Percentiles rank a stretch among this genome's conserved stretches.
Evolutionary conservation across 768 basidiomycete species (phyloP).

Genomic region (Amanita molliuscula): DNA sequence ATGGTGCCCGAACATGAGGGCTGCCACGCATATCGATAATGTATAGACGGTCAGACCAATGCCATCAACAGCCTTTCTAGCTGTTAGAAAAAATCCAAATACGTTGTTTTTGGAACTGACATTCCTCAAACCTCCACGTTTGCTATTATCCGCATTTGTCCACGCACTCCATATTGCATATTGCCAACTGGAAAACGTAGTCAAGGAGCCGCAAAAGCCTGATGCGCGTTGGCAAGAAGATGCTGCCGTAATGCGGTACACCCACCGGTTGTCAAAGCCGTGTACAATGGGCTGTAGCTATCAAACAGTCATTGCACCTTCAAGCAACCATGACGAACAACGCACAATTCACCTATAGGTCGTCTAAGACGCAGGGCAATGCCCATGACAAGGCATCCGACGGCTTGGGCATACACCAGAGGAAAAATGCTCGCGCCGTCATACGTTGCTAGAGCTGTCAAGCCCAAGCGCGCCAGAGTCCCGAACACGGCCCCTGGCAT

Average conservation of each 20-base stretch:
- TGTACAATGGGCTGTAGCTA: constrained; percentile 86
- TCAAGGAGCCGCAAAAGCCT: constrained; percentile 95
- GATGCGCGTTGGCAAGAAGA: neutral
- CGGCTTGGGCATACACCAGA: constrained; percentile 75
- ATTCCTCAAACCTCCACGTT: neutral
- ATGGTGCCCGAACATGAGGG: constrained; percentile 65
- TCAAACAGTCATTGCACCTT: neutral
- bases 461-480: constrained; percentile 71
- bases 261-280: constrained; percentile 75
- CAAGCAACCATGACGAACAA: neutral
- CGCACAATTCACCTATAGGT: constrained; percentile 69
- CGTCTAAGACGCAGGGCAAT: constrained; percentile 59
- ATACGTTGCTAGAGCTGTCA: constrained; percentile 65
- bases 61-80: constrained; percentile 73
- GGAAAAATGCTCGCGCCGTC: constrained; percentile 70
- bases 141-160: constrained; percentile 40
- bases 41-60: constrained; percentile 75
- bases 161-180: constrained; percentile 80
- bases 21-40: constrained; percentile 63
- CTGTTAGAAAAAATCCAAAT: neutral
- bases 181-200: constrained; percentile 97
- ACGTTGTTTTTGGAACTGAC: constrained; percentile 4
- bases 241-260: neutral
- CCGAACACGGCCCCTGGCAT: constrained; percentile 81
- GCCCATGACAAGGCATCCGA: constrained; percentile 92